phyloP scores from a whole-genome alignment of 2,329 filamentous ascomycete genomes.

The Venturia nashicola region DNA sequence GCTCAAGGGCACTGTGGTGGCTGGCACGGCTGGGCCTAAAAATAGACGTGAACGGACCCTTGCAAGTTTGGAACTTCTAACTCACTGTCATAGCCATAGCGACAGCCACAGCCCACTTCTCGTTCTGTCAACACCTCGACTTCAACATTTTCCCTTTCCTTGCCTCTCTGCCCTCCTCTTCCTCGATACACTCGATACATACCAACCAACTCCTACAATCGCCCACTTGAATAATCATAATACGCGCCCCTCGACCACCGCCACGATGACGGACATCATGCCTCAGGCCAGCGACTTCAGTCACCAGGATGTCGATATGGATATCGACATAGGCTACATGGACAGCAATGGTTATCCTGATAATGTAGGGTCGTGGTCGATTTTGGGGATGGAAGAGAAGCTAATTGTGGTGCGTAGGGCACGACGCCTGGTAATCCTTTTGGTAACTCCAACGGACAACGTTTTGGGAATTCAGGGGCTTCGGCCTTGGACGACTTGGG shows the following conservation, averaged over 20 bases:
- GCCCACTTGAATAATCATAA: background rate
- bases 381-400: background rate
- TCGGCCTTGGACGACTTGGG: background rate
- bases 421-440: background rate
- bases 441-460: background rate
- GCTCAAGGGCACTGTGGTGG: background rate
- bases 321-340: background rate
- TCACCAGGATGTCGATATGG: constrained; percentile 1
- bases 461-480: background rate
- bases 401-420: background rate
- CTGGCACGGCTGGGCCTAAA: background rate
- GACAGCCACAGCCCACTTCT: background rate
- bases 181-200: no score
- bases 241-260: background rate
- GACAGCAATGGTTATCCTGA: background rate
- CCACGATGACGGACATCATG: background rate
- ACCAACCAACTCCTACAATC: background rate
- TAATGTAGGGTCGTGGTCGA: background rate
- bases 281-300: background rate
- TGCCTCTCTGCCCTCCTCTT: background rate
- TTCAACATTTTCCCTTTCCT: background rate
- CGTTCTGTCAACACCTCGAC: background rate
- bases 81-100: no score
- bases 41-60: background rate
- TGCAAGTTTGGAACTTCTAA: background rate